A percentile compares a stretch with the other conserved stretches of the same genome.
Conservation (phyloP, 148 eudicot species). For the Camellia lanceoleosa region DNA sequence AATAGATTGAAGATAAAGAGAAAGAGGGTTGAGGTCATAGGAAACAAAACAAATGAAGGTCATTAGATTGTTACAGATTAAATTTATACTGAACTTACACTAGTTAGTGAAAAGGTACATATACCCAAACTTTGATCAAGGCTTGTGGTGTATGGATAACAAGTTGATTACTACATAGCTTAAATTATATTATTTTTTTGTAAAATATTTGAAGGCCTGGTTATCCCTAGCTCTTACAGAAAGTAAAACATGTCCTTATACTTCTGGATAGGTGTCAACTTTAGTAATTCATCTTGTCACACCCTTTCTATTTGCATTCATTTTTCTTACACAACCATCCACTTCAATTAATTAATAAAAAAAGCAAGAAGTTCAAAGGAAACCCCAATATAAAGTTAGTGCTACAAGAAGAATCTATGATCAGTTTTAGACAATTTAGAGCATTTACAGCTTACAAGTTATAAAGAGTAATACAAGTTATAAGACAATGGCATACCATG, state of each 20-base stretch:
- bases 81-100: neutral
- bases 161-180: constrained; percentile 1
- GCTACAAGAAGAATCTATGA: neutral
- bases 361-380: neutral
- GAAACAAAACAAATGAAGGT: neutral
- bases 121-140: neutral
- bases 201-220: neutral
- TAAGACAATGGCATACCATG: constrained; percentile 51
- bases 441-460: neutral
- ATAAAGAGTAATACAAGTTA: neutral
- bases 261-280: neutral
- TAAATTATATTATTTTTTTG: neutral
- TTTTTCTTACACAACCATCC: neutral
- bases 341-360: neutral
- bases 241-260: neutral
- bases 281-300: neutral
- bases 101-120: neutral
- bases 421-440: neutral
- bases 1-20: neutral
- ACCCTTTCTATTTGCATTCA: neutral
- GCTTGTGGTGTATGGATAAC: neutral
- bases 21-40: neutral
- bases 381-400: neutral
- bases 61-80: neutral
- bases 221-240: neutral